These are phyloP conservation scores for Globisporangium splendens DNA, from an alignment of 352 stramenopile species.

Conservation along the genomic window DNA sequence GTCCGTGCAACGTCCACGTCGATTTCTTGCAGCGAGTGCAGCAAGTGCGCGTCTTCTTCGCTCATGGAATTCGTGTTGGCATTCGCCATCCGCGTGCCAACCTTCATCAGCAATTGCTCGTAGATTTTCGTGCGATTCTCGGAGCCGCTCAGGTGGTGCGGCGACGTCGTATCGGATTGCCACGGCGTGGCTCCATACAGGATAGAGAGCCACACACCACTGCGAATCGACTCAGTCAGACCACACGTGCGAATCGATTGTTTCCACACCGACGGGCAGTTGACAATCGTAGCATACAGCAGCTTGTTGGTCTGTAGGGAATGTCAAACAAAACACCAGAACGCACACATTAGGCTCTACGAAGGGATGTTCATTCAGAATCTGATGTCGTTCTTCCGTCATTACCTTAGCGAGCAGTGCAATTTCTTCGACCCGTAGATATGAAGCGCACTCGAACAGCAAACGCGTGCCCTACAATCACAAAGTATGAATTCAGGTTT, in stretches of 20 bases:
- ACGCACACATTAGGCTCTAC: too few relatives aligned
- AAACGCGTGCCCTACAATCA: slow-evolving; percentile 22
- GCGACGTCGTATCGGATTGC: slow-evolving; percentile 26
- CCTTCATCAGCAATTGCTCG: slow-evolving; percentile 58
- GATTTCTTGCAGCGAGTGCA: slow-evolving; percentile 77
- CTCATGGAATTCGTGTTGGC: slow-evolving; percentile 11
- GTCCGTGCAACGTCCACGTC: slow-evolving; percentile 79
- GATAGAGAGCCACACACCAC: slow-evolving; percentile 59
- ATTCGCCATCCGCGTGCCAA: slow-evolving; percentile 39
- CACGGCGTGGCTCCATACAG: slow-evolving; percentile 62
- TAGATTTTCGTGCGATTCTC: slow-evolving; percentile 54
- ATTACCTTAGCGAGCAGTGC: slow-evolving; percentile 29
- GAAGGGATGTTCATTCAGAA: too few relatives aligned
- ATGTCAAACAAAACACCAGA: too few relatives aligned
- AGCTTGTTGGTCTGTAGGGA: not conserved
- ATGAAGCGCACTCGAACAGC: slow-evolving; percentile 41
- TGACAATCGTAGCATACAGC: slow-evolving; percentile 13
- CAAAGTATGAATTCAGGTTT: not conserved
- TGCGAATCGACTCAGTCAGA: slow-evolving; percentile 39
- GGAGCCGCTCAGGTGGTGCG: slow-evolving; percentile 36
- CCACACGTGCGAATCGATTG: slow-evolving; percentile 60
- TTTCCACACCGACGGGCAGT: slow-evolving; percentile 66
- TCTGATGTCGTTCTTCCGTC: too few relatives aligned
- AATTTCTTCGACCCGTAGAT: slow-evolving; percentile 45
- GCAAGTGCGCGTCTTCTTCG: slow-evolving; percentile 49